Evolutionary conservation across 495 filamentous ascomycete genomes (phyloP).

Genomic region (Aspergillus leporis): DNA sequence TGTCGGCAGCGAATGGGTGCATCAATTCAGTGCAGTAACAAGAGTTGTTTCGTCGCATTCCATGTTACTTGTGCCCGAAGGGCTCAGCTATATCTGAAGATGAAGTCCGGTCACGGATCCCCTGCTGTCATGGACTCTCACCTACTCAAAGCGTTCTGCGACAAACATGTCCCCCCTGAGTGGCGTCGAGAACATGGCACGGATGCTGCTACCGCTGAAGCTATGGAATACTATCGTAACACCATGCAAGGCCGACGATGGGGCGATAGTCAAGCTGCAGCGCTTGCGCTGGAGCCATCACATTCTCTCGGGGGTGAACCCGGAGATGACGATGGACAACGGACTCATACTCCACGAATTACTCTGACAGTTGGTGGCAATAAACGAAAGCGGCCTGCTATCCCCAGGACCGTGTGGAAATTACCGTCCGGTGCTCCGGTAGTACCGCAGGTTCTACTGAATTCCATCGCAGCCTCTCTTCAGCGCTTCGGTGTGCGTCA

Average conservation of each 20-base stretch:
- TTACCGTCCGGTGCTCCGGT: constrained; percentile 93
- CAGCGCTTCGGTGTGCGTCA: constrained; percentile 79
- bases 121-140: constrained; percentile 83
- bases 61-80: constrained; percentile 94
- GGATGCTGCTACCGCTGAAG: constrained; percentile 62
- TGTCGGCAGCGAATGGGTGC: constrained; percentile 97
- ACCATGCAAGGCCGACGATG: constrained; percentile 84
- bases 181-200: constrained; percentile 86
- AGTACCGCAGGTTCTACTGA: constrained; percentile 81
- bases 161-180: constrained; percentile 90
- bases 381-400: constrained; percentile 68
- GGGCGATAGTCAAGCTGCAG: constrained; percentile 87
- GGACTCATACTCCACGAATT: constrained; percentile 44
- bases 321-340: constrained; percentile 35
- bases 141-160: constrained; percentile 90
- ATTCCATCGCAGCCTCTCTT: constrained; percentile 76
- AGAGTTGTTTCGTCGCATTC: constrained; percentile 95
- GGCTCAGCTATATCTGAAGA: constrained; percentile 87
- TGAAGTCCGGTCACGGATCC: constrained; percentile 85
- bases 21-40: constrained; percentile 98
- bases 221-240: constrained; percentile 79
- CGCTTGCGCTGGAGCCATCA: constrained; percentile 71
- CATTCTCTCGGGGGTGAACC: constrained; percentile 51
- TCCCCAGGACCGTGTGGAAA: constrained; percentile 80
- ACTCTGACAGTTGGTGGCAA: constrained; percentile 68